Percentiles rank a stretch among this genome's conserved stretches.
These are phyloP conservation scores for Teunomyces stri DNA, from an alignment of 805 yeast genomes.

Conservation along the genomic window DNA sequence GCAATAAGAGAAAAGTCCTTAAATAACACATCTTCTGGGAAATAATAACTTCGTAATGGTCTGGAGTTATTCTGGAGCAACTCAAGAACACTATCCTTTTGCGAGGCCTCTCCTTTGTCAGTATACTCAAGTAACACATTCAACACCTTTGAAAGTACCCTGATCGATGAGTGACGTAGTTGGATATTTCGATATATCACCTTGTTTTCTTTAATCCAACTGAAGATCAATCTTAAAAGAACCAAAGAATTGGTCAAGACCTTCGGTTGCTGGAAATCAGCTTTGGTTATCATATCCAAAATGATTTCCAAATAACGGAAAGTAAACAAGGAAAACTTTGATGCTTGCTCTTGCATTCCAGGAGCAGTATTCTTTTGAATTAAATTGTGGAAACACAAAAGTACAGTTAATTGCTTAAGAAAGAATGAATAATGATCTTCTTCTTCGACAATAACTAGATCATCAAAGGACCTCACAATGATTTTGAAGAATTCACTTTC, in stretches of 20 bases:
- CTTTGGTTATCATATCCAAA: slow-evolving; percentile 9
- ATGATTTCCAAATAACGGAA: slow-evolving; percentile 21
- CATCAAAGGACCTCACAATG: slow-evolving; percentile 9
- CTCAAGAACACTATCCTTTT: slow-evolving; percentile 12
- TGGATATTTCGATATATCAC: slow-evolving; percentile 15
- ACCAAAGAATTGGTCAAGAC: slow-evolving; percentile 13
- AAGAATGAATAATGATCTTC: slow-evolving; percentile 13
- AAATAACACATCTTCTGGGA: slow-evolving; percentile 61
- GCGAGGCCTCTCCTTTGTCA: slow-evolving; percentile 23
- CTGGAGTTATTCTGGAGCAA: slow-evolving; percentile 18
- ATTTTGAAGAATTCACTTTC: slow-evolving; percentile 22
- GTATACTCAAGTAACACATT: slow-evolving; percentile 12
- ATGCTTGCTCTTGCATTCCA: slow-evolving; percentile 7
- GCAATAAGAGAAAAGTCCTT: slow-evolving; percentile 60
- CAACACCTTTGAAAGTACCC: slow-evolving; percentile 12
- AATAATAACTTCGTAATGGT: slow-evolving; percentile 53
- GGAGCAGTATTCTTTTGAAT: slow-evolving; percentile 7
- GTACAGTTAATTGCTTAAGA: slow-evolving; percentile 22
- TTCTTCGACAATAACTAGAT: slow-evolving; percentile 7
- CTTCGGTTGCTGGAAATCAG: background rate
- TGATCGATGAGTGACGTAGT: slow-evolving; percentile 9
- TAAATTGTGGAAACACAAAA: slow-evolving; percentile 21
- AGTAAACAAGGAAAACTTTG: slow-evolving; percentile 14
- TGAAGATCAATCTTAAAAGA: slow-evolving; percentile 44
- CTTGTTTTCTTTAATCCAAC: slow-evolving; percentile 57